phyloP scores from a whole-genome alignment of 2,329 filamentous ascomycete species.

The Plenodomus tracheiphilus region DNA sequence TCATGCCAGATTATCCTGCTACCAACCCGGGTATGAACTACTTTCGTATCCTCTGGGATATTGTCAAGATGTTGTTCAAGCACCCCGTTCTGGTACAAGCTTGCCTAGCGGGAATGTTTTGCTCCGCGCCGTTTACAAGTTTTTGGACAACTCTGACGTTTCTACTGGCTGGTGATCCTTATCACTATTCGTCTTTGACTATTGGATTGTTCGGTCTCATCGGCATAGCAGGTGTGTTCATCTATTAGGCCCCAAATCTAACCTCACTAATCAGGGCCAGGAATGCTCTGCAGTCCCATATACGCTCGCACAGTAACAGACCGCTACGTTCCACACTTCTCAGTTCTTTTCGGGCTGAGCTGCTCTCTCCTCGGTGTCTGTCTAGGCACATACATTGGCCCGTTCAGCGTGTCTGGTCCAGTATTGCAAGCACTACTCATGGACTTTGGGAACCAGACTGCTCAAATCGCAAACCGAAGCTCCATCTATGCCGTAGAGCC shows the following conservation, averaged over 20 bases:
- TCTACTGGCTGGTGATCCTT: conserved; percentile 70
- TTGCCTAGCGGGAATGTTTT: conserved; percentile 67
- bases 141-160: conserved; percentile 82
- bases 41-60: conserved; percentile 65
- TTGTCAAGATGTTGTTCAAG: conserved; percentile 64
- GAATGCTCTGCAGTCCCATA: conserved; percentile 68
- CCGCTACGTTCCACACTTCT: conserved; percentile 68
- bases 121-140: conserved; percentile 63
- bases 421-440: conserved; percentile 71
- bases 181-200: conserved; percentile 65
- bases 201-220: conserved; percentile 82
- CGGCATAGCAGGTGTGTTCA: conserved; percentile 57
- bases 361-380: conserved; percentile 64
- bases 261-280: conserved; percentile 19
- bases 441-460: conserved; percentile 73
- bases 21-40: conserved; percentile 73
- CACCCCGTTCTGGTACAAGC: conserved; percentile 73
- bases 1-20: conserved; percentile 79
- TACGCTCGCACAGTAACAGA: conserved; percentile 74
- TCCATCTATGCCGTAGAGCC: conserved; percentile 73
- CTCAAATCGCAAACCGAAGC: conserved; percentile 72
- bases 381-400: conserved; percentile 71
- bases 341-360: conserved; percentile 64
- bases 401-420: conserved; percentile 68
- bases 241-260: background rate